These are phyloP conservation scores for Pseudoturritis turrita DNA, from an alignment of 345 rosid species.

Conservation along the genomic window DNA sequence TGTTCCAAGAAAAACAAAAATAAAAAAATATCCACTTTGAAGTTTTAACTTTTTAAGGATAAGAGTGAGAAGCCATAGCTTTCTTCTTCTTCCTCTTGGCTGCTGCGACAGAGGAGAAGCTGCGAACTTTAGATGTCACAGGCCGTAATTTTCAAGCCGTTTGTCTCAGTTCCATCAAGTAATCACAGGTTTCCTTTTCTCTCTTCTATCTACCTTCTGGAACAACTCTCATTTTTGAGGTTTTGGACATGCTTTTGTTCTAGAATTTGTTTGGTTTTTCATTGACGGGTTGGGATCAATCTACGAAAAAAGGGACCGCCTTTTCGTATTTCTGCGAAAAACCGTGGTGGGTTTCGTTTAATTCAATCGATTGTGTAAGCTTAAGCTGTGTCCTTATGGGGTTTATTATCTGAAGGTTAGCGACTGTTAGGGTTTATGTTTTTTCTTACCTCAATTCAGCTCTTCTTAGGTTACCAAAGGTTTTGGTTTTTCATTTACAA, in stretches of 20 bases:
- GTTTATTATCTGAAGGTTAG: neutral
- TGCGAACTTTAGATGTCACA: conserved; percentile 31
- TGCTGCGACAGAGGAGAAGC: conserved; percentile 11
- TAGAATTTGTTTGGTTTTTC: neutral
- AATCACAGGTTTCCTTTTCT: conserved; percentile 32
- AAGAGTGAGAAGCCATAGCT: conserved; percentile 10
- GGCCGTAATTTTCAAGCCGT: conserved; percentile 31
- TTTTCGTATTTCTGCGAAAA: neutral
- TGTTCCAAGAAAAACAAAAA: neutral
- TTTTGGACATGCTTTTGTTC: neutral
- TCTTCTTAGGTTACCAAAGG: neutral
- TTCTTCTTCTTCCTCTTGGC: conserved; percentile 4
- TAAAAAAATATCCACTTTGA: conserved; percentile 3
- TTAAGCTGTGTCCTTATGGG: neutral
- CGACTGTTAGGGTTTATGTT: conserved; percentile 8
- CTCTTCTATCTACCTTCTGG: neutral
- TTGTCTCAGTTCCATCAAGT: conserved; percentile 35
- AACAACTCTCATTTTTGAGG: neutral
- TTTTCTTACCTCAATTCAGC: neutral
- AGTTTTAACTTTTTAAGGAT: conserved; percentile 3
- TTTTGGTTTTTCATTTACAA: neutral
- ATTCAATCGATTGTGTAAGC: neutral
- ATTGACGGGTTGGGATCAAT: neutral
- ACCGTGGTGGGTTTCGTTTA: neutral
- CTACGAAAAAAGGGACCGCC: neutral